These are phyloP conservation scores for Trifolium pratense DNA, from an alignment of 306 rosid genomes.

Conservation along the genomic window DNA sequence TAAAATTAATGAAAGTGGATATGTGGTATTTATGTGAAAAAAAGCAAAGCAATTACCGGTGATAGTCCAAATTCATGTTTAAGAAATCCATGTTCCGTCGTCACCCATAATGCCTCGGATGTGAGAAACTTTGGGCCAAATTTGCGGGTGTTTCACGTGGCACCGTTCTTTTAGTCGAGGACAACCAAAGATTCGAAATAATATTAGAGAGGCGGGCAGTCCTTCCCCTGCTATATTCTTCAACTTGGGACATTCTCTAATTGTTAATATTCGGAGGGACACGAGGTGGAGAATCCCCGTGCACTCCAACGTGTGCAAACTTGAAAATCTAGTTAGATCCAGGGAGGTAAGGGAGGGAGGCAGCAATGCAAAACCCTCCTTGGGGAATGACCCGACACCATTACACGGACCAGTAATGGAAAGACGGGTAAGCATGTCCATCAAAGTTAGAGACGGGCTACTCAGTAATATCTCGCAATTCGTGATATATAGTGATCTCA, in stretches of 20 bases:
- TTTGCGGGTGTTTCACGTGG: not conserved
- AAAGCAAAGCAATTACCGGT: not conserved
- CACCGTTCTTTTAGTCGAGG: not conserved
- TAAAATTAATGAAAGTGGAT: not conserved
- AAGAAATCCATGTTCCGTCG: not conserved
- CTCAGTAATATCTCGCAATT: not conserved
- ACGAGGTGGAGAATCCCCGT: not conserved
- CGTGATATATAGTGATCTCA: not conserved
- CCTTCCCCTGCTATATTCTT: not conserved
- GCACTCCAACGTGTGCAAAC: not conserved
- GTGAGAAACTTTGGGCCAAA: conserved; percentile 19
- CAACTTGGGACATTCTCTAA: not conserved
- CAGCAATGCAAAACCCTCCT: not conserved
- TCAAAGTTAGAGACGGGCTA: not conserved
- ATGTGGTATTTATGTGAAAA: not conserved
- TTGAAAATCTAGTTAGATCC: fast-evolving
- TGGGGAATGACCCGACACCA: not conserved
- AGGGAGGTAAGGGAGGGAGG: not conserved
- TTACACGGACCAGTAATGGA: not conserved
- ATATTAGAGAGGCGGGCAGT: not conserved
- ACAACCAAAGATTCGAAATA: not conserved
- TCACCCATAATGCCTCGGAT: not conserved
- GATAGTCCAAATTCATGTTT: not conserved
- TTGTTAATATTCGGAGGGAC: not conserved
- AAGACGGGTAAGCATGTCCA: not conserved